Evolutionary conservation across 257 asterid genomes (phyloP).

Genomic region (Solanum pennellii): DNA sequence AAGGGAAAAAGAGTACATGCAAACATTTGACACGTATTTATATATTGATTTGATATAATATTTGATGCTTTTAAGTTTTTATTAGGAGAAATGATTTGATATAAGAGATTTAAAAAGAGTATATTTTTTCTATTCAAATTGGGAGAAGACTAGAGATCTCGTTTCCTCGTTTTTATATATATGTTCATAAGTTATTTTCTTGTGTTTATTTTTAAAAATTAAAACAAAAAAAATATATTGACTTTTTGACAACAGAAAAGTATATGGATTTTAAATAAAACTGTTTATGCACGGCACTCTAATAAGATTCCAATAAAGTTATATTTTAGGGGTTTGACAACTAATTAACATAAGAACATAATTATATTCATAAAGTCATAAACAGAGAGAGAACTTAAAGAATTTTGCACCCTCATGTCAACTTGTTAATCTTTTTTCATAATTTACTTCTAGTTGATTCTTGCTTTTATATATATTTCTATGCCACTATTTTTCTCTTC

Average conservation of each 20-base stretch:
- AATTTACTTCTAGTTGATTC: background rate
- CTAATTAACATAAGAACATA: background rate
- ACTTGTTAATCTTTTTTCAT: background rate
- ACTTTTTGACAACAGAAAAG: background rate
- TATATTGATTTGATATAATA: background rate
- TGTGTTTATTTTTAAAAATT: background rate
- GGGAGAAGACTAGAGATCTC: background rate
- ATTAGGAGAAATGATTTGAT: no score
- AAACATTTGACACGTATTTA: background rate
- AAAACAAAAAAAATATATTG: background rate
- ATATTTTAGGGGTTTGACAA: background rate
- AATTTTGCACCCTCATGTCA: background rate
- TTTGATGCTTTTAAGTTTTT: no score
- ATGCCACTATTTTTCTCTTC: background rate
- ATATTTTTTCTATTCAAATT: no score
- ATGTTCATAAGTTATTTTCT: background rate
- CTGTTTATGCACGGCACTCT: background rate
- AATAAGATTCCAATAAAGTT: background rate
- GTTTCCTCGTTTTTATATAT: no score
- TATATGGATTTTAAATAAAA: background rate
- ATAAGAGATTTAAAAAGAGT: no score
- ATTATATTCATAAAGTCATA: no score
- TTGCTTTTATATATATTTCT: background rate
- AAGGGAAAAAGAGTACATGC: background rate
- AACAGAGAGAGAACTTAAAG: background rate